Evolutionary conservation across 2,329 filamentous ascomycete genomes (phyloP).

Genomic region (Alternaria sp.): DNA sequence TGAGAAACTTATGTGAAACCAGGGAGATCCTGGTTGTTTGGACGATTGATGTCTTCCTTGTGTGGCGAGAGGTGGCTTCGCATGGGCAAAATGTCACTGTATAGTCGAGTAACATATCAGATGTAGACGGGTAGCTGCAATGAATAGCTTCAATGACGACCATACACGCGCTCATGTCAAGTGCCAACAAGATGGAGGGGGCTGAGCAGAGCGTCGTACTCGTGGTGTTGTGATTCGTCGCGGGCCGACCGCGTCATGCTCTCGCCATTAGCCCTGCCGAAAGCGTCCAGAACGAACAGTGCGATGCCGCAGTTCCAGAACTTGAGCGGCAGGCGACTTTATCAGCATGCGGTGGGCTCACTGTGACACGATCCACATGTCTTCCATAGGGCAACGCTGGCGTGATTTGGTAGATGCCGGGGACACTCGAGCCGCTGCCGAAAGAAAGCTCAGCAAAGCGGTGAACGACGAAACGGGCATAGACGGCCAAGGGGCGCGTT

Average conservation of each 20-base stretch:
- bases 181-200: not conserved
- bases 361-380: conserved; percentile 31
- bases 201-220: conserved; percentile 9
- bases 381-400: conserved; percentile 17
- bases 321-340: conserved; percentile 11
- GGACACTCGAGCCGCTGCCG: conserved; percentile 24
- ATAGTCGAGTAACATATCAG: accelerated
- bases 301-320: conserved; percentile 6
- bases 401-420: conserved; percentile 20
- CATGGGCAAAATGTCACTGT: not conserved
- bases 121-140: not conserved
- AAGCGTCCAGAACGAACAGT: not conserved
- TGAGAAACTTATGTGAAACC: not conserved
- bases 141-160: not conserved
- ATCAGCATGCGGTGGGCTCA: conserved; percentile 30
- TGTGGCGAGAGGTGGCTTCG: not conserved
- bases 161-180: not conserved
- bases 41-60: not conserved
- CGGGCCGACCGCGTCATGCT: conserved; percentile 5
- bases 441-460: conserved; percentile 30
- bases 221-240: conserved; percentile 8
- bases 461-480: conserved; percentile 25
- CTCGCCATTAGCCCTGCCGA: conserved; percentile 4
- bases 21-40: not conserved
- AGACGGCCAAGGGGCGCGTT: conserved; percentile 5